Evolutionary conservation across 2,329 filamentous ascomycete genomes (phyloP), one percentile per base, ranked within the genome.

Genomic region (Hypoxylon sp.): DNA sequence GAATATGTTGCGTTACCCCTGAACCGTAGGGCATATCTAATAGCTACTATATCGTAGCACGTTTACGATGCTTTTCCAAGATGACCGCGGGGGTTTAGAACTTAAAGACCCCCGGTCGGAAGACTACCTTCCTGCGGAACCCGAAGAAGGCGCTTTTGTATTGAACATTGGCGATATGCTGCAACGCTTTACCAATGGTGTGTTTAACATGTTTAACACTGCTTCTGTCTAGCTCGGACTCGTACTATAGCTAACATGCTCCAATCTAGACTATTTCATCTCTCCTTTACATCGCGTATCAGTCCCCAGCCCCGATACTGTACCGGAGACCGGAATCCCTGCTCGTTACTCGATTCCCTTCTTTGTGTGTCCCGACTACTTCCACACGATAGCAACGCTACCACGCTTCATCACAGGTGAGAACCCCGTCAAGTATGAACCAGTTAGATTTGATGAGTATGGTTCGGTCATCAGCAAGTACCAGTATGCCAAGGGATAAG

Each of bases 61-160:
- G 5, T 79, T 87, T 25, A 88, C 85, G 0, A 68, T 88, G 62
- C 74, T 87, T 5, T 86, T 87, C 69, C 85, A 88, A 70, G 84
- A 87, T 69, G 78, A 81, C 25, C 78, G 79, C 51, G 83, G 83
- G 2, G 85, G 84, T 0, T 71, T 87, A 19, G 82, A 87, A 65
- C 82, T 87, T 12, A 80, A 84, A 68, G 79, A 84, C 59, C 77
- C 71, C 75, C 43, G 47, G 2, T 61, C 68, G 2, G 27, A 69
- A 27, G 19, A 57, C 0, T 73, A 67, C 48, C 21, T 72, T 3
- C 53, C 51, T 19, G 70, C 72, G 2, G 58, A 65, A 19, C 72
- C 68, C 2, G 52, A 71, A 27, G 65, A 74, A 16, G 70, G 70
- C 0, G 59, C 72, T 1, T 55, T 74, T 5, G 58, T 74, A 16